Conservation (phyloP, 768 basidiomycete species). For the Phlebiopsis flavidoalba region DNA sequence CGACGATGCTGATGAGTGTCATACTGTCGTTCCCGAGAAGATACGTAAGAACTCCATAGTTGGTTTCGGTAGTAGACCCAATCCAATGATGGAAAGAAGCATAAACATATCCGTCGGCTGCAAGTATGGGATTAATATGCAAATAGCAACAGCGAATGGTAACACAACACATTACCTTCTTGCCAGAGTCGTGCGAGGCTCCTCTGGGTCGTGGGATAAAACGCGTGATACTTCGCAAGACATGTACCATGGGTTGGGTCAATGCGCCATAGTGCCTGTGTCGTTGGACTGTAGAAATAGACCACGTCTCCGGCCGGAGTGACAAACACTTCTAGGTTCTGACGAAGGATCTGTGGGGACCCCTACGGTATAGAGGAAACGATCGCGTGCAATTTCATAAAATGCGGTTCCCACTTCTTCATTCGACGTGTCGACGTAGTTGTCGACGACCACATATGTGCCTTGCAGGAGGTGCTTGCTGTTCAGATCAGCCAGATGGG, state of each 20-base stretch:
- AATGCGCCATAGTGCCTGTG: background rate
- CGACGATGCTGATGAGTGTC: background rate
- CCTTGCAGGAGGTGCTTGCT: background rate
- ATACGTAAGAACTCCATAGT: background rate
- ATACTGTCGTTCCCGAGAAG: background rate
- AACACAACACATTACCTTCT: background rate
- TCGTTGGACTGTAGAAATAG: background rate
- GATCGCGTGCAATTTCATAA: background rate
- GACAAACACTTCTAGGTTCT: background rate
- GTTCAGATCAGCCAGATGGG: background rate
- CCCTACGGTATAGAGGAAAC: background rate
- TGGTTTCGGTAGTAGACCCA: background rate
- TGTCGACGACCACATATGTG: background rate
- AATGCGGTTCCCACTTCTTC: background rate
- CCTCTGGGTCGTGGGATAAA: background rate
- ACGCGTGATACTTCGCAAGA: background rate
- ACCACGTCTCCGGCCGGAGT: background rate
- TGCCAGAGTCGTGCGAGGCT: background rate
- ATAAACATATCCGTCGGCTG: background rate
- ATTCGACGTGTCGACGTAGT: background rate
- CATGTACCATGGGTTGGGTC: background rate
- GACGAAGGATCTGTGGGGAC: background rate
- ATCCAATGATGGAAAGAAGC: background rate
- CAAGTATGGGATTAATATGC: too few species aligned
- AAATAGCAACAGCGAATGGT: too few species aligned